A percentile compares a stretch with the other conserved stretches of the same genome.
Conservation (phyloP, 2,329 filamentous ascomycete genomes). For the Penicillium sp. region DNA sequence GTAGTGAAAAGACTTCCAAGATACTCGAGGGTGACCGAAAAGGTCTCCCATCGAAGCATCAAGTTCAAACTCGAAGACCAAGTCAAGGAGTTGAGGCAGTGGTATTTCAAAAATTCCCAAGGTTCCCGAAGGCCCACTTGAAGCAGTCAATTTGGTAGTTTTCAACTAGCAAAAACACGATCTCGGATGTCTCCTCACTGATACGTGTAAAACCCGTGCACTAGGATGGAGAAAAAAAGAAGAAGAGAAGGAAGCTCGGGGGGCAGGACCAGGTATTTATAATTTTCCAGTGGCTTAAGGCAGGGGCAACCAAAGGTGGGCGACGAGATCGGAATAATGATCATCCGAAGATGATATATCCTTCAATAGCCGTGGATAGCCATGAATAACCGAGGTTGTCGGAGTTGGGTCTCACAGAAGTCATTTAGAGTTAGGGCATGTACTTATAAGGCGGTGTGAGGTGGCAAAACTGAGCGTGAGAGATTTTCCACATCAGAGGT, state of each 20-base stretch:
- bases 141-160: constrained; percentile 77
- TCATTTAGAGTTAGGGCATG: too few species aligned
- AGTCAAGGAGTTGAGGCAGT: constrained; percentile 26
- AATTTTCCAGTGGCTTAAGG: constrained; percentile 1
- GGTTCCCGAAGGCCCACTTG: constrained; percentile 63
- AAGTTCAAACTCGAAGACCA: constrained; percentile 17
- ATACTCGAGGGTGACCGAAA: not conserved
- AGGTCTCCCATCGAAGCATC: constrained; percentile 5
- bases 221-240: constrained; percentile 41
- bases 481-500: too few species aligned
- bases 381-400: not conserved
- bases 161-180: constrained; percentile 88
- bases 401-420: too few species aligned
- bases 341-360: not conserved
- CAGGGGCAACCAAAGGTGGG: constrained; percentile 3
- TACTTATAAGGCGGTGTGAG: not conserved
- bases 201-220: constrained; percentile 72
- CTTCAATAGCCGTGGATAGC: not conserved
- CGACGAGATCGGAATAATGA: not conserved
- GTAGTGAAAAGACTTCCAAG: constrained; percentile 40
- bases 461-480: too few species aligned
- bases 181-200: constrained; percentile 87
- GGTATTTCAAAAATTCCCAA: constrained; percentile 74
- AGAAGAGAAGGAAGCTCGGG: constrained; percentile 26
- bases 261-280: constrained; percentile 20